These are phyloP conservation scores for Emericellopsis atlantica DNA, from an alignment of 2,329 filamentous ascomycete species.

Conservation along the genomic window DNA sequence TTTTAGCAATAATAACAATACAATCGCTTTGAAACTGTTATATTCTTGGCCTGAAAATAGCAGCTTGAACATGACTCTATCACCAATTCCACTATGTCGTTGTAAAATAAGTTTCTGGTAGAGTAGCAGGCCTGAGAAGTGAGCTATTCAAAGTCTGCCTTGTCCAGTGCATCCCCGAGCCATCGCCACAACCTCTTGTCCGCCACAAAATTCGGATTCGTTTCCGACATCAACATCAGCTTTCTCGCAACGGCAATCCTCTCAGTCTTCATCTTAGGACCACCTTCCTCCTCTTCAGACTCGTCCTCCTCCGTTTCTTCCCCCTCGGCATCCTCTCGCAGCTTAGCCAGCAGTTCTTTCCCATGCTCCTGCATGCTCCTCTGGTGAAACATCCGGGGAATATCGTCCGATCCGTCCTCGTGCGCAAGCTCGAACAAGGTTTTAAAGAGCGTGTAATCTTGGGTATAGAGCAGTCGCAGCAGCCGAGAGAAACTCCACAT, in stretches of 20 bases:
- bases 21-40: too few species aligned
- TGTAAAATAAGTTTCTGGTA: too few species aligned
- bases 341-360: constrained; percentile 2
- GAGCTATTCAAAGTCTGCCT: too few species aligned
- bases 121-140: too few species aligned
- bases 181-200: constrained; percentile 3
- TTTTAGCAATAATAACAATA: too few species aligned
- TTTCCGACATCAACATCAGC: constrained; percentile 2
- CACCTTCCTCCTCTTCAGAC: not conserved
- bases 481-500: constrained; percentile 7
- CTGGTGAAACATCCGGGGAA: constrained; percentile 2
- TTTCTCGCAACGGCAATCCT: constrained; percentile 3
- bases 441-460: constrained; percentile 7
- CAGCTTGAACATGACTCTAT: too few species aligned
- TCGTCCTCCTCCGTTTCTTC: not conserved
- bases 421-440: constrained; percentile 5
- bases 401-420: not conserved
- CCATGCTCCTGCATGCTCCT: constrained; percentile 1
- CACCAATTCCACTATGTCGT: too few species aligned
- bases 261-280: not conserved
- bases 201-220: constrained; percentile 3
- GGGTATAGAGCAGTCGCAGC: constrained; percentile 6
- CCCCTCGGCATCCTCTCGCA: constrained; percentile 2
- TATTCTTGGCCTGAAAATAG: too few species aligned
- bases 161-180: not conserved